Evolutionary conservation across 192 early-diverging fungal species (phyloP).

Genomic region (Globomyces pollinis-pini): DNA sequence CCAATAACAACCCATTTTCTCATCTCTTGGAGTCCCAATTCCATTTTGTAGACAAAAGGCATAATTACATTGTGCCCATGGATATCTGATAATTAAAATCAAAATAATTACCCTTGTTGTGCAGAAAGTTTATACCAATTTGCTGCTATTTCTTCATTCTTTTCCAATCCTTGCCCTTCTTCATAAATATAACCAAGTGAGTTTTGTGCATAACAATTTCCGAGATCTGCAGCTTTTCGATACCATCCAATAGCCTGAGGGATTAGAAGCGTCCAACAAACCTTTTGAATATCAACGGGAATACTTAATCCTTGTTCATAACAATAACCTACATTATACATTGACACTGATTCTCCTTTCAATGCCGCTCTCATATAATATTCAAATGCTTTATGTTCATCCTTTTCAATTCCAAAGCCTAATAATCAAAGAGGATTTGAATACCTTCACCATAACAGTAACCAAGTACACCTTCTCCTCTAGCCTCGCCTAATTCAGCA

Average conservation of each 20-base stretch:
- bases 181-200: constrained; percentile 76
- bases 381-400: constrained; percentile 53
- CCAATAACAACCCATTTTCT: constrained; percentile 37
- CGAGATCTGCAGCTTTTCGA: constrained; percentile 46
- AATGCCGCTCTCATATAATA: constrained; percentile 41
- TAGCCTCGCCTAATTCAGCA: constrained; percentile 40
- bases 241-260: constrained; percentile 51
- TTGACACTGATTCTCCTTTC: constrained; percentile 41
- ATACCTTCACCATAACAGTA: constrained; percentile 86
- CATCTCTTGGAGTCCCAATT: constrained; percentile 49
- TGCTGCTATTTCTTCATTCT: constrained; percentile 52
- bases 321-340: constrained; percentile 57
- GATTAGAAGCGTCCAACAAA: not conserved
- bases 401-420: constrained; percentile 67
- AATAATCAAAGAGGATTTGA: too few relatives aligned
- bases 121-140: constrained; percentile 70
- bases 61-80: constrained; percentile 78
- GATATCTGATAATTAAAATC: constrained; percentile 51
- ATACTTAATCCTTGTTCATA: constrained; percentile 50
- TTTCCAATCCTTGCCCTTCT: constrained; percentile 65
- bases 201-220: constrained; percentile 71
- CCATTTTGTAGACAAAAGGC: constrained; percentile 73
- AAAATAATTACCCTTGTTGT: constrained; percentile 34
- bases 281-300: constrained; percentile 18
- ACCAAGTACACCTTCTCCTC: constrained; percentile 62